Base-by-base conservation (phyloP, 2,329 filamentous ascomycete genomes). In the Gaeumannomyces tritici region DNA sequence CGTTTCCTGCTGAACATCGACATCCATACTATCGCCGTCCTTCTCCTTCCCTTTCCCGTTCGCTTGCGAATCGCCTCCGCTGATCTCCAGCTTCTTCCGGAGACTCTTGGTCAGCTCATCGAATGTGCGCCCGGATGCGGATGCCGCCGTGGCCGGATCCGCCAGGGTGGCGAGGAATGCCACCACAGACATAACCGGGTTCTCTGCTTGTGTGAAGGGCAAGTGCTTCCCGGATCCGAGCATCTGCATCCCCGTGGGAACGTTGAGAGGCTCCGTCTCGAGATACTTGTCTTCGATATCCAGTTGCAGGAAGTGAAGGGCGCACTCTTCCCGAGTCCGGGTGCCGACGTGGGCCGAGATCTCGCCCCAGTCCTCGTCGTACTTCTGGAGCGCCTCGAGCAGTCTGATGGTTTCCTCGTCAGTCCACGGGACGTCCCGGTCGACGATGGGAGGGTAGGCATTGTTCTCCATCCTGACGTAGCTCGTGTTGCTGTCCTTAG, bases 281-380 rank as follows among this genome's bases (percentile, higher is more conserved):
- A 97, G 80, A 71, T 97, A 99, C 73, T 96, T 96, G 78, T 97
- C 93, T 74, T 98, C 95, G 65, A 99, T 99, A 68, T 97, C 93
- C 47, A 99, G 81, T 72, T 97, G 92, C 66, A 99, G 76, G 79
- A 99, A 99, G 73, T 97, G 95, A 69, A 98, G 83, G 21, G 98
- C 93, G 73, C 95, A 99, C 77, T 99, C 93, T 74, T 99, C 96
- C 61, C 91, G 84, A 1, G 92, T 96, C 64, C 93, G 88, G 3
- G 91, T 96, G 59, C 90, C 90, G 56, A 99, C 95, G 70, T 97
- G 90, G 66, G 93, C 91, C 1, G 96, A 88, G 67, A 99, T 93
- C 69, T 91, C 86, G 63, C 90, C 89, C 95, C 95, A 99, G 75
- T 98, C 91, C 65, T 98, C 93, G 67, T 98, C 93, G 69, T 93